Evolutionary conservation across 805 yeast species (phyloP).

Genomic region (Cyberlindnera galapagoensis): DNA sequence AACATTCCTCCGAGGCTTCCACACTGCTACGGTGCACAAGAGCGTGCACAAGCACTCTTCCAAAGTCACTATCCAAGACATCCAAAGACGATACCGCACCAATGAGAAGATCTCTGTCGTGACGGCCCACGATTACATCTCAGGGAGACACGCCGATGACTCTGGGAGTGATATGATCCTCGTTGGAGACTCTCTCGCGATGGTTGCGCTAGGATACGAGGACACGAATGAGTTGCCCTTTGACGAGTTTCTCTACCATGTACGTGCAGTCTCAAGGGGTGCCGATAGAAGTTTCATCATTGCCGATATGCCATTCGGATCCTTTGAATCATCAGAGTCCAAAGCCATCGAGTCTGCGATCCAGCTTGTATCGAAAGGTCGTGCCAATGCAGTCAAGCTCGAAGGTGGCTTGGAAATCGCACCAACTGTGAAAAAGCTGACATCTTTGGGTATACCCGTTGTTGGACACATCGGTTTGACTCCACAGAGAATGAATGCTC

Average conservation of each 20-base stretch:
- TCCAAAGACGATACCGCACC: constrained; percentile 27
- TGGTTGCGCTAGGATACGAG: constrained; percentile 80
- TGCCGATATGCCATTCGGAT: constrained; percentile 87
- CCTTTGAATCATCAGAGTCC: constrained; percentile 58
- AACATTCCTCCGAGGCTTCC: constrained; percentile 3
- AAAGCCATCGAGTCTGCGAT: constrained; percentile 60
- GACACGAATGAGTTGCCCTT: constrained; percentile 71
- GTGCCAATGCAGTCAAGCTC: constrained; percentile 69
- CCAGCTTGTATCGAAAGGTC: constrained; percentile 43
- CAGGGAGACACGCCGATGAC: constrained; percentile 61
- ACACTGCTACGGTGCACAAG: neutral
- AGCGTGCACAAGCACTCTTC: constrained; percentile 5
- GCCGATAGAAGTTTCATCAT: constrained; percentile 57
- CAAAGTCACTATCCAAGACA: constrained; percentile 31
- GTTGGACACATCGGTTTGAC: constrained; percentile 90
- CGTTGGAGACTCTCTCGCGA: constrained; percentile 90
- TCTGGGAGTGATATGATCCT: constrained; percentile 65
- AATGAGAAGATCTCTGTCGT: constrained; percentile 43
- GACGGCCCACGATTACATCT: constrained; percentile 87
- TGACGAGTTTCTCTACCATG: constrained; percentile 75
- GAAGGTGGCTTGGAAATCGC: constrained; percentile 70
- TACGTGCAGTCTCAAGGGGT: constrained; percentile 72
- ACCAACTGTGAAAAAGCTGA: constrained; percentile 47
- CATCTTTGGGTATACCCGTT: constrained; percentile 75
- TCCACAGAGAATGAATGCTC: constrained; percentile 74